A percentile compares a stretch with the other conserved stretches of the same genome.
These are phyloP conservation scores for Dioscorea dumetorum DNA, from an alignment of 106 monocot genomes.

Conservation along the genomic window DNA sequence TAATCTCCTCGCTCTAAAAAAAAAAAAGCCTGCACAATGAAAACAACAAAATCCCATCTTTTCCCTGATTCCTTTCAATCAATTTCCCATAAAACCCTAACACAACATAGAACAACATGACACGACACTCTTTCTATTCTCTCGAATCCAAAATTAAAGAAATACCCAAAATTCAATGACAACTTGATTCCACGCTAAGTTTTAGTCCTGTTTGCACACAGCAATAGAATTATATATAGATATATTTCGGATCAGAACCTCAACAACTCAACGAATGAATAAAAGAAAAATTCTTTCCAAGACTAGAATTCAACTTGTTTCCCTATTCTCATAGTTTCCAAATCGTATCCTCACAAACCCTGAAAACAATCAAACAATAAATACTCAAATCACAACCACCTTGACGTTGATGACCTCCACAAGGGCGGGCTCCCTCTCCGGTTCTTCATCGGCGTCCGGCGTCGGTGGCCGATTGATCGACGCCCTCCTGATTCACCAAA, in stretches of 20 bases:
- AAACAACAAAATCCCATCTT: neutral
- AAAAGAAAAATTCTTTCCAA: neutral
- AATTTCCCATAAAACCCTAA: neutral
- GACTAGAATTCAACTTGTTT: neutral
- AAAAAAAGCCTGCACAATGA: too few relatives aligned
- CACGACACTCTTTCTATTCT: neutral
- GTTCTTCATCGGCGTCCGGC: constrained; percentile 64
- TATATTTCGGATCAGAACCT: too few relatives aligned
- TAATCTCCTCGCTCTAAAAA: too few relatives aligned
- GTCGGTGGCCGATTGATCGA: constrained; percentile 93
- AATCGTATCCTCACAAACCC: too few relatives aligned
- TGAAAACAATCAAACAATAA: too few relatives aligned
- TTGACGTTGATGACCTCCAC: constrained; percentile 95
- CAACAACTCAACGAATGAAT: neutral
- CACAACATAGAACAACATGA: neutral
- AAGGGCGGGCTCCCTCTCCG: constrained; percentile 48
- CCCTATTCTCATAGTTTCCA: too few relatives aligned
- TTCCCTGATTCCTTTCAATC: neutral
- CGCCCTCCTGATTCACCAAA: constrained; percentile 44
- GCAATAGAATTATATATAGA: too few relatives aligned
- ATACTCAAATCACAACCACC: constrained; percentile 17
- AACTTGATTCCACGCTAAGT: too few relatives aligned
- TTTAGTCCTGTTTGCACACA: too few relatives aligned
- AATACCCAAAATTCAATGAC: neutral
- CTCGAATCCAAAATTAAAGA: neutral